phyloP scores from a whole-genome alignment of 2,329 filamentous ascomycete species.

The Lachnum nothofagi region DNA sequence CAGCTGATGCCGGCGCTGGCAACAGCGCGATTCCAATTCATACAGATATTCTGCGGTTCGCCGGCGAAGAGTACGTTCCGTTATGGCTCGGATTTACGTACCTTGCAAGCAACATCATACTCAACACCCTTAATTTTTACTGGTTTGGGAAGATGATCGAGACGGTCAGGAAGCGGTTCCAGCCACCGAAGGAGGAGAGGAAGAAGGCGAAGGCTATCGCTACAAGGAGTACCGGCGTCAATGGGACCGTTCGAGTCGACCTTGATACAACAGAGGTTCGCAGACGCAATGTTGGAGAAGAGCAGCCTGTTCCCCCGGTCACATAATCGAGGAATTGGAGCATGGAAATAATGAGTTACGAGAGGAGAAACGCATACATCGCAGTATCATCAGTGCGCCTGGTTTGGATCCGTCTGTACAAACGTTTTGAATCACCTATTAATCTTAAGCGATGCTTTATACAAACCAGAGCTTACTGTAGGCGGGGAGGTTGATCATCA shows the following conservation, averaged over 20 bases:
- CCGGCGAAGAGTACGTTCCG: conserved; percentile 52
- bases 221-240: conserved; percentile 25
- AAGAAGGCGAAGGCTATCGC: conserved; percentile 30
- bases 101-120: conserved; percentile 61
- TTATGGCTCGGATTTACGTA: conserved; percentile 66
- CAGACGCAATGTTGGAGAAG: conserved; percentile 26
- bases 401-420: background rate
- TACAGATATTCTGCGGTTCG: conserved; percentile 46
- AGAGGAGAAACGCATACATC: background rate
- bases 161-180: conserved; percentile 71
- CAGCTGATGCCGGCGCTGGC: conserved; percentile 31
- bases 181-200: conserved; percentile 40
- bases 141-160: conserved; percentile 87
- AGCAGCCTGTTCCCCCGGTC: conserved; percentile 18
- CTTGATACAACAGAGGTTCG: conserved; percentile 31
- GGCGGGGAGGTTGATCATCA: too few species aligned
- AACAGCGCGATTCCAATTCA: conserved; percentile 27
- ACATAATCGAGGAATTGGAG: conserved; percentile 13
- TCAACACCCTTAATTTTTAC: conserved; percentile 74
- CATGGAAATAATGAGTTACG: background rate
- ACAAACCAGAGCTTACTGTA: too few species aligned
- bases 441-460: too few species aligned
- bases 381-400: background rate
- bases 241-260: conserved; percentile 27
- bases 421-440: too few species aligned